Base-by-base conservation (phyloP, 352 stramenopile species). In the Saprolegnia diclina region DNA sequence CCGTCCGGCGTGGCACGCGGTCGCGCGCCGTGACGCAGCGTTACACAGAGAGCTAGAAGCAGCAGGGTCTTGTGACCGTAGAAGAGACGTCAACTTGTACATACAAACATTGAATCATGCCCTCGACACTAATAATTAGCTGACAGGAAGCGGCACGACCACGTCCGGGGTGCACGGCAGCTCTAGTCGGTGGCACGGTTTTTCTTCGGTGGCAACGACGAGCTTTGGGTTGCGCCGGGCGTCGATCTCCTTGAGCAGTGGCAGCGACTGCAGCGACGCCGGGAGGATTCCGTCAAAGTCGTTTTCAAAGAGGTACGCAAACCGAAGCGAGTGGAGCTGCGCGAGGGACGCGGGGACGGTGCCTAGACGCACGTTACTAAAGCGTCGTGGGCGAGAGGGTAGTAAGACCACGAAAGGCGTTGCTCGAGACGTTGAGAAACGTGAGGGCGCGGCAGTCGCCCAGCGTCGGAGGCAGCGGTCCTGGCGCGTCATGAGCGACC, bases 221-320 rank as follows among this genome's bases (percentile, higher is more conserved):
- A 48, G 42, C 42, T 7, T 14, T n/a, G 42, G 42, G 42, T 48
- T 48, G 42, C 42, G 42, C 13, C 42, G 42, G 13, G 42, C 42
- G 18, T 48, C 42, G 18, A 48, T 14, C 7, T 48, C 42, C 18
- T 48, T 48, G 42, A 48, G 42, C 42, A 11, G 42, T 48, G 42
- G 42, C 11, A 48, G 42, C 42, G 11, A 14, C 13, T 48, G 42
- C 13, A 48, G 11, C 18, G 18, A 14, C 42, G 42, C 11, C 3
- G 35, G 26, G 5, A 65, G 4, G n/a, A 38, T 11, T 4, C 57
- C 26, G 11, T 65, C 35, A 29, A 64, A 48, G 40, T 64, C 73
- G 40, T 95, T 95, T 76, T 93, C 87, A 69, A 95, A 95, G 32
- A 95, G 75, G 72, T 95, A 95, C 37, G 93, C 73, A 68, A 90